Evolutionary conservation across 1,284 basidiomycete genomes (phyloP), one percentile per base, ranked within the genome.

Genomic region (Puccinia triticina): DNA sequence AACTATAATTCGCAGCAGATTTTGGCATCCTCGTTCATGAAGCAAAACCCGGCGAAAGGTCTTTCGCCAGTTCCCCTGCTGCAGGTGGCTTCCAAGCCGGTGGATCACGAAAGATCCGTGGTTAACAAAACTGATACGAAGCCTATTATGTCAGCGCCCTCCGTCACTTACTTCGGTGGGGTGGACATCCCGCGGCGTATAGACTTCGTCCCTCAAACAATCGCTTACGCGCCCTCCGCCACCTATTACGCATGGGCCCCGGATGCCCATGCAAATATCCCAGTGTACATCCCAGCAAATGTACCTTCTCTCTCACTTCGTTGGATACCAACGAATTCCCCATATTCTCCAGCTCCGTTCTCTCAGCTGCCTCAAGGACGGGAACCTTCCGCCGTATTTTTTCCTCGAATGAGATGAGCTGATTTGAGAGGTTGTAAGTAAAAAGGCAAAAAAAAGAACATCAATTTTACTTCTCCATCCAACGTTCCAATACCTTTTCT

Each of bases 1-100:
- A 11, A 64, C 48, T 77, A 64, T 16, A 77, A 77, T 18, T 64
- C 34, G 34, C 75, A 61, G 57, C 75, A 77, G 26, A 64, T 66
- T 46, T 37, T 61, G 3, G 18, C 59, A 26, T 34, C 57, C 26
- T 43, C 48, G 7, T 57, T 50, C n/a, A n/a, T n/a, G 40, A 77
- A 48, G 40, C 59, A 18, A 32, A 46, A 14, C 40, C 57, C 57
- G 40, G 40, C 32, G 12, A 29, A 34, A 57, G 34, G n/a, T 16
- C 29, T 48, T 16, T 34, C 55, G 23, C 37, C 73, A 7, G 16
- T 40, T 48, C 26, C 73, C 53, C 18, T 40, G 26, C 73, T 21
- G n/a, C n/a, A 59, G 2, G 57, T 29, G 32, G 34, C n/a, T 16
- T 32, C 40, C 55, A 64, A 34, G 37, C 21, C 57, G 53, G 1